Evolutionary conservation across 176 grass and related monocot species (phyloP), one percentile per base, ranked within the genome.

Genomic region (Juncus effusus): DNA sequence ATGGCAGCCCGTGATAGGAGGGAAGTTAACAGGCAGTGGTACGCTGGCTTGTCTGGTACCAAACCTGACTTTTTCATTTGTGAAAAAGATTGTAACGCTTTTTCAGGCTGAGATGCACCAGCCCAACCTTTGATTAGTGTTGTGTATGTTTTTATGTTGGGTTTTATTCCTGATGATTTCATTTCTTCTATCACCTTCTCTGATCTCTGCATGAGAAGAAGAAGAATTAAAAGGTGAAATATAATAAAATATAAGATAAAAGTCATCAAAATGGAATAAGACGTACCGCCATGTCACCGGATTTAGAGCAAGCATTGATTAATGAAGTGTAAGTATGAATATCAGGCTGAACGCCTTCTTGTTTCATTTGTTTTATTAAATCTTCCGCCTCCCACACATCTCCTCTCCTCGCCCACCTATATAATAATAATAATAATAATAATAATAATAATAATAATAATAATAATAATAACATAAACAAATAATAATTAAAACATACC

Each of bases 351-450:
- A 94, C 83, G 51, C 89, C 89, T 70, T 99, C 94, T 59, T 89
- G 64, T 81, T 99, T 93, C 95, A 94, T 99, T 59, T 94, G 86
- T 62, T 94, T 87, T 81, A 99, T 82, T 40, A 99, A 81, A 83
- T 99, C 95, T 10, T 67, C 64, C 45, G 94, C 85, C 80, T 99
- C 94, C 94, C 94, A 99, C 74, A 99, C 94, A 83, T 99, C 94
- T 28, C 94, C 88, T 78, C 94, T 99, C 61, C 80, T 72, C 57
- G 94, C 94, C 94, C 94, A 99, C 75, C 94, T 99, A 69, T 67
- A 86, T 60, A 28, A 28, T 61, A 6, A 5, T 11, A 70, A 19
- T 2, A 53, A 39, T 3, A 38, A 13, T 38, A 38, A 54, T 38
- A 57, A 12, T 3, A 45, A 55, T 5, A 59, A 42, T 28, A 7